A percentile compares a stretch with the other conserved stretches of the same genome.
These are phyloP conservation scores for Camillea tinctor DNA, from an alignment of 2,329 filamentous ascomycete genomes.

Conservation along the genomic window DNA sequence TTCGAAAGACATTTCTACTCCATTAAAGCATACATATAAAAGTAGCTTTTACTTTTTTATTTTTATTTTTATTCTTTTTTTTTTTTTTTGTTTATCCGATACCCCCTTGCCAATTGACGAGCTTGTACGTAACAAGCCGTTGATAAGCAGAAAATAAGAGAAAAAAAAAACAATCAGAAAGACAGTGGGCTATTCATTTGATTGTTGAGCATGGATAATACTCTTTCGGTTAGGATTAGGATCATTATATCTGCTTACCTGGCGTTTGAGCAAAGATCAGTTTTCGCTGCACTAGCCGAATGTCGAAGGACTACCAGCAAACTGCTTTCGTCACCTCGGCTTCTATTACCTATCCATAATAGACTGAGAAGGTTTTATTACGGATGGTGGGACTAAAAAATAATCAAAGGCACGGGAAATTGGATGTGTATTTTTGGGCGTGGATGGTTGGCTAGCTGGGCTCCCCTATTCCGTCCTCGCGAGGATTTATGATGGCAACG, in stretches of 20 bases:
- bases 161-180: neutral
- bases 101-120: conserved; percentile 1
- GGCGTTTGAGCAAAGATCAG: neutral
- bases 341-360: neutral
- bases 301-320: neutral
- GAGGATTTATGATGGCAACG: conserved; percentile 10
- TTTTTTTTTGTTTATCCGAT: conserved; percentile 1
- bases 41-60: conserved; percentile 7
- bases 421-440: neutral
- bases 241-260: neutral
- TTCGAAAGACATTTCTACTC: neutral
- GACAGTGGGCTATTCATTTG: neutral
- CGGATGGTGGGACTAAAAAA: neutral
- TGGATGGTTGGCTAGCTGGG: neutral
- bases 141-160: neutral
- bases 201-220: neutral
- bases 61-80: conserved; percentile 1
- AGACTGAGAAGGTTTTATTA: neutral
- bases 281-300: neutral
- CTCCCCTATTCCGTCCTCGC: neutral
- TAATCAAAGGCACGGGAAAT: neutral
- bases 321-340: neutral
- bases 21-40: conserved; percentile 11
- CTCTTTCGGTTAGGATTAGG: neutral
- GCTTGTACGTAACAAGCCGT: neutral